These are phyloP conservation scores for Globisporangium polare DNA, from an alignment of 352 stramenopile genomes.

Conservation along the genomic window DNA sequence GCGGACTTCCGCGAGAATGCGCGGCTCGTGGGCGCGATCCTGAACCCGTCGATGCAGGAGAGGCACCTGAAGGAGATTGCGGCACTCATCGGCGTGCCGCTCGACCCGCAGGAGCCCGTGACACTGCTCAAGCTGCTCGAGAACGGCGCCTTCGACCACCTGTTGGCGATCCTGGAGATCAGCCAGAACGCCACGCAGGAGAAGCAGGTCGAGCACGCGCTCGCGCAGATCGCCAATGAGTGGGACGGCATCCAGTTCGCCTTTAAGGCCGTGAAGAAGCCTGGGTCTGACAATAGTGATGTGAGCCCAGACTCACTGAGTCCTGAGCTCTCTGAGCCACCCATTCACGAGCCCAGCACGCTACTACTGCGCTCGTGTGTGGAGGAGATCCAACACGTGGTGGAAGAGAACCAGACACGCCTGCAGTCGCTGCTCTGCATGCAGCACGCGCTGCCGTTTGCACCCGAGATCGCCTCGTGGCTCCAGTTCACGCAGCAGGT, in stretches of 20 bases:
- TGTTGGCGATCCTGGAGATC: conserved; percentile 50
- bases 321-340: neutral
- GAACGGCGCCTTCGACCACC: conserved; percentile 54
- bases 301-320: neutral
- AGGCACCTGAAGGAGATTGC: conserved; percentile 62
- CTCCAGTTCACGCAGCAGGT: conserved; percentile 43
- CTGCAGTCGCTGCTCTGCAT: conserved; percentile 51
- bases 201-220: conserved; percentile 49
- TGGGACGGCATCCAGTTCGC: conserved; percentile 42
- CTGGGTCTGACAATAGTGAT: no score
- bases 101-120: conserved; percentile 47
- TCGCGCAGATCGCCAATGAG: conserved; percentile 42
- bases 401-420: conserved; percentile 58
- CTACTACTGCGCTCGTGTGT: conserved; percentile 33
- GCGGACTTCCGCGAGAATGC: conserved; percentile 67
- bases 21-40: conserved; percentile 56
- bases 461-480: conserved; percentile 40
- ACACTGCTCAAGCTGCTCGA: conserved; percentile 74
- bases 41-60: conserved; percentile 64
- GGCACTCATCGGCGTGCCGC: conserved; percentile 31
- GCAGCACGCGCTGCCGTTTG: conserved; percentile 40
- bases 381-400: conserved; percentile 38
- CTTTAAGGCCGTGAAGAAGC: conserved; percentile 29
- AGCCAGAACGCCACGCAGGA: conserved; percentile 65
- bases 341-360: neutral